These are phyloP conservation scores for Lepidopterella palustris DNA, from an alignment of 495 filamentous ascomycete species.

Conservation along the genomic window DNA sequence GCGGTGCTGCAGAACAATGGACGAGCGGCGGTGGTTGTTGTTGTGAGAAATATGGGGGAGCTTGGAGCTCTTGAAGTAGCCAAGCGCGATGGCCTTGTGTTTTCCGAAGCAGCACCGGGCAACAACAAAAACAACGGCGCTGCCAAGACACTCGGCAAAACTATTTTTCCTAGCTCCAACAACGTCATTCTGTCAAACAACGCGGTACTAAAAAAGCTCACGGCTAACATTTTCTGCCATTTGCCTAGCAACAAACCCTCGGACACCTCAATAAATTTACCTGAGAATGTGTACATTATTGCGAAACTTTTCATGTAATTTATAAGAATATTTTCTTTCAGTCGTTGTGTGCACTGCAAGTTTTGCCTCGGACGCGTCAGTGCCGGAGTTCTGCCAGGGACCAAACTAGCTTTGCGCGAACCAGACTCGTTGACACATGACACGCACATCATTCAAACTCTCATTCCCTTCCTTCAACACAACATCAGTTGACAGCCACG, in stretches of 20 bases:
- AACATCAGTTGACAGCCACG: not conserved
- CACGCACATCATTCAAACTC: not conserved
- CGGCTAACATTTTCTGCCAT: not conserved
- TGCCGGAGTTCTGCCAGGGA: not conserved
- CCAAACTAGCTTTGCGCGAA: not conserved
- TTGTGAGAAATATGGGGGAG: slow-evolving; percentile 1
- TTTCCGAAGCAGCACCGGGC: not conserved
- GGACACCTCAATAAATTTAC: not conserved
- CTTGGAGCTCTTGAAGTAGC: not conserved
- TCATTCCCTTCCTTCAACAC: not conserved
- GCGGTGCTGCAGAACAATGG: slow-evolving; percentile 22
- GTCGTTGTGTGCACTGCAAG: not conserved
- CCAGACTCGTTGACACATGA: not conserved
- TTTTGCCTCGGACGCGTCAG: not conserved
- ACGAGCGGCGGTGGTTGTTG: slow-evolving; percentile 12
- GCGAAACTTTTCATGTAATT: not conserved
- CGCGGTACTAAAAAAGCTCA: not conserved
- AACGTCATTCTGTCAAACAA: not conserved
- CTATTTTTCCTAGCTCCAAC: not conserved
- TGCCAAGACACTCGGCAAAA: too few relatives aligned
- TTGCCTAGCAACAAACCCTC: not conserved
- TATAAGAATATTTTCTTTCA: not conserved
- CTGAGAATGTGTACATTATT: not conserved
- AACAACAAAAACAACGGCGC: not conserved
- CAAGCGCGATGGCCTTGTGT: not conserved